phyloP scores from a whole-genome alignment of 169 alveolate genomes.

The Plasmodium ovale region DNA sequence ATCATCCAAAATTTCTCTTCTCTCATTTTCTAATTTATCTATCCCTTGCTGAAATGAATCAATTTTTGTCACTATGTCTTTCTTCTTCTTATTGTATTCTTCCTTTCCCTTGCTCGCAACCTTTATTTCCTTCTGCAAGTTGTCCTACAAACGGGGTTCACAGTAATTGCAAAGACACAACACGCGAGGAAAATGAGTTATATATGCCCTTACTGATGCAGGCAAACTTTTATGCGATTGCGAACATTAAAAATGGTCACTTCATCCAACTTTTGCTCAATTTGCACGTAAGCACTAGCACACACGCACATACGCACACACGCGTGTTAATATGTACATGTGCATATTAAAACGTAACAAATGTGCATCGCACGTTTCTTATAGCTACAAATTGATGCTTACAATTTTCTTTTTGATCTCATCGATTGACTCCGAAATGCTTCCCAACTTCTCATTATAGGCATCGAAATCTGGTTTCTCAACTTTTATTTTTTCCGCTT shows the following conservation, averaged over 20 bases:
- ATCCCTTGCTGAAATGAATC: conserved; percentile 82
- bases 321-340: neutral
- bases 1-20: conserved; percentile 78
- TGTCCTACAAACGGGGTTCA: conserved; percentile 76
- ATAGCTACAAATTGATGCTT: conserved; percentile 3
- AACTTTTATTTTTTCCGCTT: conserved; percentile 57
- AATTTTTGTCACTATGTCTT: conserved; percentile 78
- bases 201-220: neutral
- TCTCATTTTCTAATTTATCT: conserved; percentile 80
- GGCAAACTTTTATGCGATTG: neutral
- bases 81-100: conserved; percentile 75
- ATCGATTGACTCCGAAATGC: conserved; percentile 64
- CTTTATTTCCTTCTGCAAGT: conserved; percentile 77
- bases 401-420: conserved; percentile 70
- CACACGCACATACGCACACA: neutral
- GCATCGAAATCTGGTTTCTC: conserved; percentile 77
- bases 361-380: neutral
- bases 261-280: too few relatives aligned
- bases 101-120: conserved; percentile 82
- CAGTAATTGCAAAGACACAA: too few relatives aligned
- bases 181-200: conserved; percentile 66
- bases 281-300: neutral
- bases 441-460: conserved; percentile 51
- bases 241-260: too few relatives aligned
- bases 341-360: neutral